phyloP scores from a whole-genome alignment of 139 green algal species.

The Coelastrella sp. region DNA sequence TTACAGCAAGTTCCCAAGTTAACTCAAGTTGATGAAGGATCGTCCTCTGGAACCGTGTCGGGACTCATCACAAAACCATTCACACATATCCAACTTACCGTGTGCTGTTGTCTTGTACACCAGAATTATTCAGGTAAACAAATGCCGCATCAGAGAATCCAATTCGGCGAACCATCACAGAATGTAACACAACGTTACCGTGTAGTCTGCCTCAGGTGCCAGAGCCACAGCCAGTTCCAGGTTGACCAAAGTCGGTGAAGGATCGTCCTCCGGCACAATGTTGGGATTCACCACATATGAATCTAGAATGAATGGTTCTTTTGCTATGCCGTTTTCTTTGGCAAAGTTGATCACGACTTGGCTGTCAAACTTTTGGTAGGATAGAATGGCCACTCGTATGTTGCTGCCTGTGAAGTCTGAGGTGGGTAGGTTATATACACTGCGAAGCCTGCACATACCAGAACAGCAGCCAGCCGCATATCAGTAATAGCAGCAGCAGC shows the following conservation, averaged over 20 bases:
- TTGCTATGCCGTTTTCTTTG: not conserved
- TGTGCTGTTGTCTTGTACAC: too few relatives aligned
- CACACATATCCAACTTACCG: too few relatives aligned
- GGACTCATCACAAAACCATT: too few relatives aligned
- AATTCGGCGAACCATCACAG: too few relatives aligned
- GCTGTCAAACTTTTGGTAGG: not conserved
- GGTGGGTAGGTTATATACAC: not conserved
- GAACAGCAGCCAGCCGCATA: not conserved
- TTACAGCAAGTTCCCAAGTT: not conserved
- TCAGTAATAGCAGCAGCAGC: not conserved
- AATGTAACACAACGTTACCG: not conserved
- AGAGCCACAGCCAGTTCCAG: not conserved
- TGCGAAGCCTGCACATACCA: not conserved
- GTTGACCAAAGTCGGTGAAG: not conserved
- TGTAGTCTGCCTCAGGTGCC: not conserved
- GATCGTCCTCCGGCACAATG: not conserved
- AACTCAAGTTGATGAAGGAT: not conserved
- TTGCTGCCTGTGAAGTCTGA: not conserved
- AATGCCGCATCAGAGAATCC: too few relatives aligned
- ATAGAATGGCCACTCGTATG: not conserved
- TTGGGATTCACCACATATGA: not conserved
- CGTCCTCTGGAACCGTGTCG: not conserved
- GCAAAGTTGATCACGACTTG: not conserved
- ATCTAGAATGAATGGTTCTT: not conserved
- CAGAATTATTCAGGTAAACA: too few relatives aligned